phyloP scores from a whole-genome alignment of 352 stramenopile genomes.

The Pythium coloratum region DNA sequence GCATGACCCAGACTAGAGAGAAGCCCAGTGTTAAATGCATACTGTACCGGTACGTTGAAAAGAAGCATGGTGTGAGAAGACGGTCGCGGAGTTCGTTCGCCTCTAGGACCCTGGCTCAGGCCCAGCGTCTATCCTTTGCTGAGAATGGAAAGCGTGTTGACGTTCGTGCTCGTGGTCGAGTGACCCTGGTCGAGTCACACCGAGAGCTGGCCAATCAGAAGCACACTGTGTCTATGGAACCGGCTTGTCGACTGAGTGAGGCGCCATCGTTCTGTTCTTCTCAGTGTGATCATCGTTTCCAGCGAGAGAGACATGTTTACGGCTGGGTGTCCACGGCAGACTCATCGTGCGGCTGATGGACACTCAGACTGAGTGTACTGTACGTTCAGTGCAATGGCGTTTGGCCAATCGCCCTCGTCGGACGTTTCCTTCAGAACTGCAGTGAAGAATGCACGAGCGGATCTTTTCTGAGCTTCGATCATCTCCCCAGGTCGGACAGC shows the following conservation, averaged over 20 bases:
- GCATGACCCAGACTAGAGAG: too few relatives aligned
- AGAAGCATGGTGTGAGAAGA: too few relatives aligned
- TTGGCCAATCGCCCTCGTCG: not conserved
- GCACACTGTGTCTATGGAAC: not conserved
- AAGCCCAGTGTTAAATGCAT: too few relatives aligned
- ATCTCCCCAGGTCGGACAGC: not conserved
- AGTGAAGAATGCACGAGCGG: not conserved
- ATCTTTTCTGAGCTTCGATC: not conserved
- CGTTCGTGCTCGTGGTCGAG: too few relatives aligned
- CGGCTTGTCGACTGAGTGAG: not conserved
- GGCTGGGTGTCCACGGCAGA: not conserved
- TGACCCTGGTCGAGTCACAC: not conserved
- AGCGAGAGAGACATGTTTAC: not conserved
- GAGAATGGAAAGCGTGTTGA: not conserved
- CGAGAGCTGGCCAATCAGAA: not conserved
- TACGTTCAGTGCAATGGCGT: not conserved
- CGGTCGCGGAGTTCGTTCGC: too few relatives aligned
- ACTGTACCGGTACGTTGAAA: too few relatives aligned
- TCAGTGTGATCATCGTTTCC: too few relatives aligned
- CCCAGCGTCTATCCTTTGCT: not conserved
- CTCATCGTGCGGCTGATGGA: not conserved
- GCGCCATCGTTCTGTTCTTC: too few relatives aligned
- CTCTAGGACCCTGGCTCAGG: not conserved
- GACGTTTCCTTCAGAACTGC: not conserved
- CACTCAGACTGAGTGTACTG: too few relatives aligned